Evolutionary conservation across 78 protist genomes (phyloP).

Genomic region (Cyanophora paradoxa): DNA sequence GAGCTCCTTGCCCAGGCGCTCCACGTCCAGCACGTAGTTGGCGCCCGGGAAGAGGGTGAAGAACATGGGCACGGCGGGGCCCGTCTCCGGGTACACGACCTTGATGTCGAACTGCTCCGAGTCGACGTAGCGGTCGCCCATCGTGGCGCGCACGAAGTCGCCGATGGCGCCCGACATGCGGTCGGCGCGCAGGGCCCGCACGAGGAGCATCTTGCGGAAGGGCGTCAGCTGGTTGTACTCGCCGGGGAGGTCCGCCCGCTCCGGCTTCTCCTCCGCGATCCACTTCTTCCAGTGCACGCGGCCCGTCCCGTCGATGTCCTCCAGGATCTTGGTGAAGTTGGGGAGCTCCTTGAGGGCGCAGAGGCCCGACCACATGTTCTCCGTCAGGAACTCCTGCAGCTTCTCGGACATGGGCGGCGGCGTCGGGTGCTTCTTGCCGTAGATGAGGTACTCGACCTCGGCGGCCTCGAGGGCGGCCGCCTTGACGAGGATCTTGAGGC

Average conservation of each 20-base stretch:
- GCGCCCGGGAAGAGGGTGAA: conserved; percentile 63
- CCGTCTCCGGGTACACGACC: conserved; percentile 28
- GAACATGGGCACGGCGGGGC: conserved; percentile 34
- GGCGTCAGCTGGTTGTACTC: conserved; percentile 28
- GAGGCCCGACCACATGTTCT: conserved; percentile 8
- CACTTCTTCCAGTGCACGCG: conserved; percentile 48
- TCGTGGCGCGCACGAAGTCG: too few relatives aligned
- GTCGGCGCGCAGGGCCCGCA: conserved; percentile 53
- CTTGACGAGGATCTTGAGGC: conserved; percentile 8
- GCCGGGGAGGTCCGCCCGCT: conserved; percentile 41
- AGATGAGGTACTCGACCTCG: conserved; percentile 29
- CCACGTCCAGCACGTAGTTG: conserved; percentile 47
- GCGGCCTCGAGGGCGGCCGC: neutral
- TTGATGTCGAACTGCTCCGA: conserved; percentile 23
- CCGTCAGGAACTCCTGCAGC: conserved; percentile 7
- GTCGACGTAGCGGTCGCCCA: conserved; percentile 33
- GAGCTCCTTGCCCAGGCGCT: conserved; percentile 17
- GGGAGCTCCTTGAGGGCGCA: conserved; percentile 22
- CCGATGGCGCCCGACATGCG: conserved; percentile 41
- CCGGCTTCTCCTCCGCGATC: conserved; percentile 40
- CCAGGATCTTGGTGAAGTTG: conserved; percentile 10
- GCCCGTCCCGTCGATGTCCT: conserved; percentile 39
- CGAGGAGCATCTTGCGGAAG: conserved; percentile 38
- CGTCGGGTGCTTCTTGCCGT: neutral
- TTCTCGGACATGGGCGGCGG: conserved; percentile 16